These are phyloP conservation scores for Nakazawaea holstii DNA, from an alignment of 805 yeast species.

Conservation along the genomic window DNA sequence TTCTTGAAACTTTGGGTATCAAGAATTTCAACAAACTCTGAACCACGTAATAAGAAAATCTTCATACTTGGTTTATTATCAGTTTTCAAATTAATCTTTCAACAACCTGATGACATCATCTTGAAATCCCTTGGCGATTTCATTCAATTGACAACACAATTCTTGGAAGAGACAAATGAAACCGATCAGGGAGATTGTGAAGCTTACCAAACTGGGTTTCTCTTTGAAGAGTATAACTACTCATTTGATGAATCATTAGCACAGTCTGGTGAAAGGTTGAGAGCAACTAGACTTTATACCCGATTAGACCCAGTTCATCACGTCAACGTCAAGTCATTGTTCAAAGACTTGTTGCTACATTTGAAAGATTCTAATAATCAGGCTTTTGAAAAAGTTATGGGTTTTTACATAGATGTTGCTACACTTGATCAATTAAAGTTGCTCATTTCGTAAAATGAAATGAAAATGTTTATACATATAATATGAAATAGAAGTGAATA, in stretches of 20 bases:
- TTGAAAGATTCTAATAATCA: slow-evolving; percentile 23
- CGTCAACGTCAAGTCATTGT: slow-evolving; percentile 40
- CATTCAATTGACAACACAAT: slow-evolving; percentile 24
- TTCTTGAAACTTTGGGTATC: slow-evolving; percentile 20
- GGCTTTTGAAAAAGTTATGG: slow-evolving; percentile 28
- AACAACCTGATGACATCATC: slow-evolving; percentile 17
- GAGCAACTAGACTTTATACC: slow-evolving; percentile 33
- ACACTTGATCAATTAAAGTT: slow-evolving; percentile 24
- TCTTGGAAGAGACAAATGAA: slow-evolving; percentile 76
- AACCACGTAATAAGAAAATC: slow-evolving; percentile 67
- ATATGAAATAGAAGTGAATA: no score
- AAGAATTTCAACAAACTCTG: slow-evolving; percentile 49
- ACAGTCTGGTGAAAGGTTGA: slow-evolving; percentile 35
- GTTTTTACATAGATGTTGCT: slow-evolving; percentile 21
- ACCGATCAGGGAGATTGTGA: slow-evolving; percentile 48
- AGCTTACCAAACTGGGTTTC: slow-evolving; percentile 39
- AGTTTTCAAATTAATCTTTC: slow-evolving; percentile 20
- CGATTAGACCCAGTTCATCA: slow-evolving; percentile 48
- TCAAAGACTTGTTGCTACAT: slow-evolving; percentile 27
- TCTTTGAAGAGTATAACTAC: slow-evolving; percentile 29
- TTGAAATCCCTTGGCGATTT: slow-evolving; percentile 26
- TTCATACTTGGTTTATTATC: slow-evolving; percentile 23
- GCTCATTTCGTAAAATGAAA: slow-evolving; percentile 2
- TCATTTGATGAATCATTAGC: slow-evolving; percentile 17
- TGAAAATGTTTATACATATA: not conserved